Evolutionary conservation across 1,284 basidiomycete species (phyloP), one percentile per base, ranked within the genome.

Genomic region (Exobasidium cylindrosporum): DNA sequence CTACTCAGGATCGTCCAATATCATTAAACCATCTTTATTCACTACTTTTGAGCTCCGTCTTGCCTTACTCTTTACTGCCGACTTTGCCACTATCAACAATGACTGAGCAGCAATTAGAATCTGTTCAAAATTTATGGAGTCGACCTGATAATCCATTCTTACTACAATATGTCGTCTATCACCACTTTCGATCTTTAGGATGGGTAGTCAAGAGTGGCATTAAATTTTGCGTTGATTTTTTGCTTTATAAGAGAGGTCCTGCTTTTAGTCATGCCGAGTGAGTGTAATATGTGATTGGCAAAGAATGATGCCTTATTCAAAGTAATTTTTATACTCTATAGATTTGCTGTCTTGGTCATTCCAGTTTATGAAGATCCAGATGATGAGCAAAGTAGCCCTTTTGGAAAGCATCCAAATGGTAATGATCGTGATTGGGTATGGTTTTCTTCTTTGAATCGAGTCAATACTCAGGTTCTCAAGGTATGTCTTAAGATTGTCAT

Each of bases 381-480:
- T 47, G 94, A 97, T 77, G 84, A 86, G 62, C 80, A 82, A 23
- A 45, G 29, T 13, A 65, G 66, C 4, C 76, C 76, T 0, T 78
- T 78, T 46, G 21, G 62, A 1, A 53, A 58, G 11, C 72, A 73
- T 58, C 69, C 73, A 17, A 75, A 71, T 52, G 62, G 52, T 2
- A 74, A 73, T 1, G 89, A 87, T 59, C 82, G 85, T 1, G 83
- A 87, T 31, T 99, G 96, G 96, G 87, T 90, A 11, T 97, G 94
- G 93, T 86, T 99, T 43, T 92, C 91, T 80, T 98, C 96, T 1
- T 86, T 97, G 63, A 98, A 97, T 78, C 88, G 96, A 26, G 95
- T 98, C 21, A 97, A 97, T 80, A 89, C 90, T 0, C 92, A 97
- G 79, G 96, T 98, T 1, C 92, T 93, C 82, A 99, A 99, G 35